These are phyloP conservation scores for Cytospora leucostoma DNA, from an alignment of 2,329 filamentous ascomycete species.

Conservation along the genomic window DNA sequence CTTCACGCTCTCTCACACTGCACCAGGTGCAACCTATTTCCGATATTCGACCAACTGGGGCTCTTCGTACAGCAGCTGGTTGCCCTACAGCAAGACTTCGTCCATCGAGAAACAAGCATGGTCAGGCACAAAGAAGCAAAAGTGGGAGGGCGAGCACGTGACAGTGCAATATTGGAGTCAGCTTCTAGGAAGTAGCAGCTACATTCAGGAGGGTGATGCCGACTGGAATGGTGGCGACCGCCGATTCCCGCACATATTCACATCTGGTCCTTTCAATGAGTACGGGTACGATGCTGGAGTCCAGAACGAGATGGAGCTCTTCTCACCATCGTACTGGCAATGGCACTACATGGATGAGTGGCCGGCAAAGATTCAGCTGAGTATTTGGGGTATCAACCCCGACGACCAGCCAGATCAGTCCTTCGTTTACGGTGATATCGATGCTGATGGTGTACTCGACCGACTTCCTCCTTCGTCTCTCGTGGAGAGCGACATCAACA, in stretches of 20 bases:
- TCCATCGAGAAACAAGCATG: slow-evolving; percentile 53
- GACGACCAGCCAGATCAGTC: slow-evolving; percentile 62
- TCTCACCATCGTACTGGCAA: slow-evolving; percentile 52
- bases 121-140: slow-evolving; percentile 56
- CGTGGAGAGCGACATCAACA: slow-evolving; percentile 55
- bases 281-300: slow-evolving; percentile 63
- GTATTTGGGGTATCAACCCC: slow-evolving; percentile 66
- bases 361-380: slow-evolving; percentile 60
- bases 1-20: slow-evolving; percentile 55
- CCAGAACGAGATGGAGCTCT: slow-evolving; percentile 50
- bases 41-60: slow-evolving; percentile 64
- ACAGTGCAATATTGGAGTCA: slow-evolving; percentile 63
- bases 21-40: slow-evolving; percentile 60
- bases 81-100: slow-evolving; percentile 52
- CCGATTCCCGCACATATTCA: slow-evolving; percentile 62
- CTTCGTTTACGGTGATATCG: slow-evolving; percentile 59
- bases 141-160: slow-evolving; percentile 63
- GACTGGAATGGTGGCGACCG: slow-evolving; percentile 41
- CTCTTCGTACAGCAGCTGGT: slow-evolving; percentile 60
- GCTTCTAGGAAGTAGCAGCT: slow-evolving; percentile 59
- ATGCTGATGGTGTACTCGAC: slow-evolving; percentile 61
- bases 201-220: slow-evolving; percentile 61
- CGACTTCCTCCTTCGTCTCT: slow-evolving; percentile 61
- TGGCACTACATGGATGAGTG: slow-evolving; percentile 64
- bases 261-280: slow-evolving; percentile 62